Conservation (phyloP, 2,329 filamentous ascomycete genomes). For the Pseudogymnoascus sp. region DNA sequence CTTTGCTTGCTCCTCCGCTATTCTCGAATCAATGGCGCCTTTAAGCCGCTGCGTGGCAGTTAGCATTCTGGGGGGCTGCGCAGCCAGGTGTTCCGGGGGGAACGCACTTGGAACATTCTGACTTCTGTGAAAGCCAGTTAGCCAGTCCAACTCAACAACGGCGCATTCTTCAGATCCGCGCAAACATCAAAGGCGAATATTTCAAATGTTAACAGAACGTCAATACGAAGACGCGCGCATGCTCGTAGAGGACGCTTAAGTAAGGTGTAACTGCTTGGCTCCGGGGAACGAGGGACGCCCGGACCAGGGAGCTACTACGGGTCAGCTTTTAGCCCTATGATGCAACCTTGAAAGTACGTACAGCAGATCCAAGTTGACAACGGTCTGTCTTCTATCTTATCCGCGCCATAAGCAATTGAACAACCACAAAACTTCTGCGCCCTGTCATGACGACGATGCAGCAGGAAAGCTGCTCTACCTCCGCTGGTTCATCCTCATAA, state of each 20-base stretch:
- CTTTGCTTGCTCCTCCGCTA: conserved; percentile 85
- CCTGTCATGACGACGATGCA: conserved; percentile 12
- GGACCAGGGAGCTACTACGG: neutral
- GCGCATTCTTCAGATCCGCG: neutral
- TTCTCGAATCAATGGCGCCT: conserved; percentile 76
- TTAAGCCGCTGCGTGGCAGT: conserved; percentile 57
- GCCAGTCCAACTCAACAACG: neutral
- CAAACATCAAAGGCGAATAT: neutral
- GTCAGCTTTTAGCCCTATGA: neutral
- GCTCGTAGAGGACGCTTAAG: neutral
- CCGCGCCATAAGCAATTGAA: neutral
- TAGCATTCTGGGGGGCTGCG: neutral
- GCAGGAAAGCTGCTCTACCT: conserved; percentile 11
- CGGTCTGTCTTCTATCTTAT: neutral
- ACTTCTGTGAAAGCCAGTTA: neutral
- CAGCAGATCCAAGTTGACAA: neutral
- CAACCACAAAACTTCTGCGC: conserved; percentile 13
- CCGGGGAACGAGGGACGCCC: neutral
- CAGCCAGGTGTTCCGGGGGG: neutral
- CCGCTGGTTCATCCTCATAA: conserved; percentile 31
- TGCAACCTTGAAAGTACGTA: neutral
- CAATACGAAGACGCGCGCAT: neutral
- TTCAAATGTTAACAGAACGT: neutral
- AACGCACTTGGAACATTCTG: conserved; percentile 29
- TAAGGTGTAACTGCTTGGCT: neutral